phyloP scores from a whole-genome alignment of 805 yeast species.

The Metschnikowia koreensis region DNA sequence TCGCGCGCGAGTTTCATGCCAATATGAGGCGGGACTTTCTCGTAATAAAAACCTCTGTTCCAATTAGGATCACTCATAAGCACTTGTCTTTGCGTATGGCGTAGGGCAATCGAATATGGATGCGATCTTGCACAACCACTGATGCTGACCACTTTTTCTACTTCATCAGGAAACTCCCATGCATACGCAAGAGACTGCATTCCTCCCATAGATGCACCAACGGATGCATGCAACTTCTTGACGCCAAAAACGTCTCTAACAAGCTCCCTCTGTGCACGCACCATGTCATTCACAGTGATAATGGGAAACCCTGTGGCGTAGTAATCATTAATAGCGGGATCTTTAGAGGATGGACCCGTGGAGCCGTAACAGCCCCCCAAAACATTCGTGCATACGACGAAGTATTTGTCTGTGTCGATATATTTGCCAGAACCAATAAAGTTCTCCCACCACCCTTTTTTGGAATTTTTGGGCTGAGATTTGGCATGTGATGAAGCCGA shows the following conservation, averaged over 20 bases:
- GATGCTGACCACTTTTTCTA: conserved; percentile 70
- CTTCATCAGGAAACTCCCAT: conserved; percentile 75
- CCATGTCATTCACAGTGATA: conserved; percentile 84
- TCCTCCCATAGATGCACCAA: conserved; percentile 98
- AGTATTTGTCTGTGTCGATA: conserved; percentile 77
- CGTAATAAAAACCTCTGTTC: conserved; percentile 88
- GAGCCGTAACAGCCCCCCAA: conserved; percentile 95
- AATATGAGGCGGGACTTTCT: conserved; percentile 78
- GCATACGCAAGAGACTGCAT: conserved; percentile 93
- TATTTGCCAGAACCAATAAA: conserved; percentile 84
- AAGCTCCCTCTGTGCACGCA: conserved; percentile 77
- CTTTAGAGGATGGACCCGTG: conserved; percentile 83
- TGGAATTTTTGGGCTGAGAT: conserved; percentile 65
- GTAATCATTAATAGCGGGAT: conserved; percentile 62
- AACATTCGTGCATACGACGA: conserved; percentile 86
- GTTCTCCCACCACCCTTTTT: conserved; percentile 94
- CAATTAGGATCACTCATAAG: conserved; percentile 93
- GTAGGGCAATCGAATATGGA: conserved; percentile 90
- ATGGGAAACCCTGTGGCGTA: conserved; percentile 91
- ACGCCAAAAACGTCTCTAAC: conserved; percentile 63
- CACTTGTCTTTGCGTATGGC: conserved; percentile 90
- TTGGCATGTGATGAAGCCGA: conserved; percentile 94
- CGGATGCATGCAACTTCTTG: conserved; percentile 64
- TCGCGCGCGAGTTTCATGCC: conserved; percentile 95
- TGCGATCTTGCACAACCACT: conserved; percentile 94